These are phyloP conservation scores for Trypanosoma boissoni DNA, from an alignment of 208 protist species.

Conservation along the genomic window DNA sequence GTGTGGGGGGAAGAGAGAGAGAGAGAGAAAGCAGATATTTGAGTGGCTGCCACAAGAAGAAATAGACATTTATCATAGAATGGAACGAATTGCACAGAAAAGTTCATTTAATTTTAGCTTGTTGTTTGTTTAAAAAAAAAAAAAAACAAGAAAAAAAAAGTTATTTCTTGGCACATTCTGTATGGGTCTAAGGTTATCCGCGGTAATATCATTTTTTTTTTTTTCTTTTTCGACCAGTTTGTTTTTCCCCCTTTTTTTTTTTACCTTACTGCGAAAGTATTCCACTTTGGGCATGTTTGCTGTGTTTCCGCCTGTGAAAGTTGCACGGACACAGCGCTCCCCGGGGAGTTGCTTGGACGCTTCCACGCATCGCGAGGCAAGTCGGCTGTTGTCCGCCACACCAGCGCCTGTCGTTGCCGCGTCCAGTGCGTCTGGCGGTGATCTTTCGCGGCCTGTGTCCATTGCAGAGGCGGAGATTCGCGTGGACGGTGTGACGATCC, in stretches of 20 bases:
- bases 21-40: background rate
- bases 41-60: no score
- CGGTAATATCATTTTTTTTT: no score
- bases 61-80: no score
- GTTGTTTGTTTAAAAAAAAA: background rate
- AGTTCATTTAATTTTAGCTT: background rate
- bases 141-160: constrained; percentile 2
- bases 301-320: constrained; percentile 61
- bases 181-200: no score
- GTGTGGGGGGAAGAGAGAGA: background rate
- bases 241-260: constrained; percentile 17
- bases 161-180: no score
- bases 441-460: constrained; percentile 12
- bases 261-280: background rate
- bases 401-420: constrained; percentile 5
- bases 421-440: background rate
- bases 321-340: constrained; percentile 70
- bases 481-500: constrained; percentile 13
- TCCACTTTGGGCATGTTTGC: constrained; percentile 31
- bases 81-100: background rate
- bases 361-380: background rate
- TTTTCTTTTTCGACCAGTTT: background rate
- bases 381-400: background rate
- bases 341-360: constrained; percentile 6
- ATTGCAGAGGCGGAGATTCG: constrained; percentile 29